Conservation (phyloP, 2,329 filamentous ascomycete species). For the Paraphaeosphaeria sporulosa region DNA sequence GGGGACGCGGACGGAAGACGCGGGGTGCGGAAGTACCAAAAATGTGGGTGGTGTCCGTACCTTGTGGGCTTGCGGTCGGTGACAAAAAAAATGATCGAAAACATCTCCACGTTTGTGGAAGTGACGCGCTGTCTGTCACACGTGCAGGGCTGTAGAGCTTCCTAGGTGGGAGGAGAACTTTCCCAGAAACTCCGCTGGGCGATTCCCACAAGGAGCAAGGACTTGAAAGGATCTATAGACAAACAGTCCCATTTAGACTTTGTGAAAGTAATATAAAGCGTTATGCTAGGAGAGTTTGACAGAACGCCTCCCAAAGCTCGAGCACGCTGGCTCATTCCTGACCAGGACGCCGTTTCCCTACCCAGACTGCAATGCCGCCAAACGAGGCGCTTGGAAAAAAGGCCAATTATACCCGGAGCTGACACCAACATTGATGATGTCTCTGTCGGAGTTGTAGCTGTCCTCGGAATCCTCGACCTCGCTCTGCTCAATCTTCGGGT, state of each 20-base stretch:
- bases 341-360: not conserved
- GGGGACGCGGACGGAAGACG: not conserved
- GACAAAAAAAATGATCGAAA: not conserved
- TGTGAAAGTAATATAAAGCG: not conserved
- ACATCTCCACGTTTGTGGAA: not conserved
- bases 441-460: not conserved
- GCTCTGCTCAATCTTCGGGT: not conserved
- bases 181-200: not conserved
- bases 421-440: not conserved
- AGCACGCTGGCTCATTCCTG: not conserved
- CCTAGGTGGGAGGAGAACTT: not conserved
- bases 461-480: not conserved
- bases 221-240: not conserved
- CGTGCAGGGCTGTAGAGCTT: not conserved
- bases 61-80: not conserved
- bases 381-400: not conserved
- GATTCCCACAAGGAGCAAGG: not conserved
- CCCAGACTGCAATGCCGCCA: not conserved
- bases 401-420: not conserved
- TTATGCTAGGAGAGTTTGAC: not conserved
- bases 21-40: not conserved
- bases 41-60: not conserved
- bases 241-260: not conserved
- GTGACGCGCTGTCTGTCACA: not conserved
- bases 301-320: not conserved